Base-by-base conservation (phyloP, 192 early-diverging fungal species). In the Umbelopsis sp. region DNA sequence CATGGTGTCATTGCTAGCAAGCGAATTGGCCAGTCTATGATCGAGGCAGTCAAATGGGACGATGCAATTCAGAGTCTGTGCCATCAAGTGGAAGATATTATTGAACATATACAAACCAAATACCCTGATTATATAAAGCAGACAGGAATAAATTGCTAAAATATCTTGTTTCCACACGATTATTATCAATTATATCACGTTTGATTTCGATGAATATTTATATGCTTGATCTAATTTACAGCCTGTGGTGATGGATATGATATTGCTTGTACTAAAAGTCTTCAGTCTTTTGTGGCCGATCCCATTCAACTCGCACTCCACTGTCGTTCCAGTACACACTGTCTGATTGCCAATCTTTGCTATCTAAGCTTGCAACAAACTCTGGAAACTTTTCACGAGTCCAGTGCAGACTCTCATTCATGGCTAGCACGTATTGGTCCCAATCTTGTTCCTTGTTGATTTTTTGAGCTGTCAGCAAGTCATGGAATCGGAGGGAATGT, bases 341-440 rank as follows among this genome's bases (percentile, higher is more conserved):
- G 69, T 90, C 86, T 49, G 79, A 81, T 69, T 86, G 73, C 88
- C 88, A 90, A 45, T 82, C 80, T 50, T 80, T 76, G 18, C 68
- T 68, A 47, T 85, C 88, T 21, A 88, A 37, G 12, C 83, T 81
- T 2, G 72, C 78, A 4, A 86, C 73, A 75, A 88, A 88, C 41
- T 74, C 68, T 49, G 79, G 76, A 66, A 82, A 86, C 15, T 80
- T 71, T n/a, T 67, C 68, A 1, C 74, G 64, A 4, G 84, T 82
- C 85, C 86, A 90, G 9, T 72, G 75, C 13, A 82, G 67, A 1
- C 82, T 80, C 22, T 78, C 78, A 45, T 61, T 45, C 46, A 87
- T 51, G 1, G 74, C 23, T 22, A 68, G 13, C 18, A 23, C 44
- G 41, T 80, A 84, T 8, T 41, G 21, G 2, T 74, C 71, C 75